Conservation (phyloP, 202 grass and related monocot genomes). For the Schoenoplectus triqueter region DNA sequence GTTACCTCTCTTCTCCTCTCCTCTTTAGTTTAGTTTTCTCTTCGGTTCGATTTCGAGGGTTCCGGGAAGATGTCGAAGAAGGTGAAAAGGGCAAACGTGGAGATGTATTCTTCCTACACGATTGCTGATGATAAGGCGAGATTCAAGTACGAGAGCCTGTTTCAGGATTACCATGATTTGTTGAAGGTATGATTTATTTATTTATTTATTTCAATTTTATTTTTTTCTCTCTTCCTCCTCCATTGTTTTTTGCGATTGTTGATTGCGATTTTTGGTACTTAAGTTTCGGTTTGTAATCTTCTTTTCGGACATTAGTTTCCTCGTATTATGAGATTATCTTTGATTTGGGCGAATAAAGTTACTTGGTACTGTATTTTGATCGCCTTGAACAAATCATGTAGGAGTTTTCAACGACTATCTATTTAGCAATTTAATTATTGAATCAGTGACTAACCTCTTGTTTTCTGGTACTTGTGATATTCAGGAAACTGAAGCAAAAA, state of each 20-base stretch:
- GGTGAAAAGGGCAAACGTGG: slow-evolving; percentile 28
- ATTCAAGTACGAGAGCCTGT: slow-evolving; percentile 47
- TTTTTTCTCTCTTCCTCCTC: neutral
- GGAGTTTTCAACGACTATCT: neutral
- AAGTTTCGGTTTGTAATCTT: neutral
- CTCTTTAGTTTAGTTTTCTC: slow-evolving; percentile 33
- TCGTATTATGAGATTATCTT: neutral
- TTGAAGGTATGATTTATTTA: slow-evolving; percentile 46
- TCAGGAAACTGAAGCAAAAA: slow-evolving; percentile 77
- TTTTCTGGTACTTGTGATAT: slow-evolving; percentile 15
- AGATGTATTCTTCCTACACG: slow-evolving; percentile 26
- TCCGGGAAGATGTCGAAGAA: slow-evolving; percentile 50
- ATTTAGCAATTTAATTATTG: slow-evolving; percentile 11
- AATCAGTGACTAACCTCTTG: neutral
- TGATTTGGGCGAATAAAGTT: neutral
- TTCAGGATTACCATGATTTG: slow-evolving; percentile 67
- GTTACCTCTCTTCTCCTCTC: neutral
- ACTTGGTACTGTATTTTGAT: neutral
- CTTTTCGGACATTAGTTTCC: neutral
- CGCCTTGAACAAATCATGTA: neutral
- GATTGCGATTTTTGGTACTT: neutral
- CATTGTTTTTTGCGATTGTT: neutral
- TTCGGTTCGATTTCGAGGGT: slow-evolving; percentile 26
- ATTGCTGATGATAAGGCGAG: slow-evolving; percentile 35
- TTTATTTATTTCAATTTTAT: neutral